Base-by-base conservation (phyloP, 441 rosid genomes). In the Erodium trifolium region DNA sequence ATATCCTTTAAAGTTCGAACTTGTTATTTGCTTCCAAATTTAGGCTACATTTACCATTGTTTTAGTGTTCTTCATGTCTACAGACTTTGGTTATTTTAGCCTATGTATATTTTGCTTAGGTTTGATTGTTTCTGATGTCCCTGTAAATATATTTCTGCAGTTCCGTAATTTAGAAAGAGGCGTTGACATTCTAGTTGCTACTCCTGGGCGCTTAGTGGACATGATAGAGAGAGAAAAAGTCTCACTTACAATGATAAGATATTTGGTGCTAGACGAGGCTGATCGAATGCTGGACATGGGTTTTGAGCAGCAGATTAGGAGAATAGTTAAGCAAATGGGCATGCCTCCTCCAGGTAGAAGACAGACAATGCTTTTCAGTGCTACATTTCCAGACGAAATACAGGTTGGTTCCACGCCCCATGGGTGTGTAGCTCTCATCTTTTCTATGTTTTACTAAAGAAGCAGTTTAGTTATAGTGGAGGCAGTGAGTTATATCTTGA, bases 251-350 rank as follows among this genome's bases (percentile, higher is more conserved):
- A 75, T 43, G 76, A 71, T 78, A 16, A 75, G 65, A 39, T 77
- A 77, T 62, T 37, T 80, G 77, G 78, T 81, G 1, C 37, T 80
- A 55, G 83, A 80, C 68, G 83, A 80, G 70, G 81, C 83, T 43
- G 83, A 80, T 23, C 68, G 80, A 12, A 80, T 80, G 83, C 63
- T 80, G 69, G 83, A 80, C 23, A 80, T 77, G 83, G 83, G 83
- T 63, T 80, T 80, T 66, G 81, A 80, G 70, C 83, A 68, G 41
- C 83, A 77, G 70, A 80, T 80, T 51, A 69, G 83, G 60, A 71
- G 66, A 72, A 80, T 80, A 45, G 79, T 73, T 2, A 68, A 80
- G 65, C 70, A 63, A 66, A 73, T 73, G 77, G 83, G 55, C 60
- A 78, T 80, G 81, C 83, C 83, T 45, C 70, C 79, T 13, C 65